A percentile compares a stretch with the other conserved stretches of the same genome.
Evolutionary conservation across 805 yeast species (phyloP).

Genomic region (Komagataella kurtzmanii): DNA sequence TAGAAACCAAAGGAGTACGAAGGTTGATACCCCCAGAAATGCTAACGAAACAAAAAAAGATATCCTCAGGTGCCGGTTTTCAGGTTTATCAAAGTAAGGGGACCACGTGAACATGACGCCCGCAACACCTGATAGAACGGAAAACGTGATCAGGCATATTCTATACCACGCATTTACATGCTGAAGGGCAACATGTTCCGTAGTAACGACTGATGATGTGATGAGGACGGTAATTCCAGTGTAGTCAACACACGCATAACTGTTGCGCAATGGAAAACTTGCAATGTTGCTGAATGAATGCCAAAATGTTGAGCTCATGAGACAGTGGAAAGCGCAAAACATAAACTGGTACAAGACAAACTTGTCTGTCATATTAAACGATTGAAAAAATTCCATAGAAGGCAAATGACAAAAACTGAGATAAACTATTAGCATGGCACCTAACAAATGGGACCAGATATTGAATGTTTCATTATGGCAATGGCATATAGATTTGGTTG

Average conservation of each 20-base stretch:
- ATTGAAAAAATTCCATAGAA: constrained; percentile 22
- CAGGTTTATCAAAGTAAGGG: constrained; percentile 83
- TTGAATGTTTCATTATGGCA: constrained; percentile 84
- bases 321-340: constrained; percentile 61
- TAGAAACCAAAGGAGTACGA: constrained; percentile 35
- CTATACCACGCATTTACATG: constrained; percentile 34
- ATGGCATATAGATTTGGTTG: constrained; percentile 44
- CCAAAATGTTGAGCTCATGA: constrained; percentile 74
- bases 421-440: constrained; percentile 45
- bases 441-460: constrained; percentile 85
- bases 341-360: constrained; percentile 51
- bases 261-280: constrained; percentile 42
- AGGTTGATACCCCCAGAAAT: constrained; percentile 57
- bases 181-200: constrained; percentile 70
- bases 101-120: constrained; percentile 85
- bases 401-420: constrained; percentile 56
- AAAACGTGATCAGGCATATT: constrained; percentile 39
- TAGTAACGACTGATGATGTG: constrained; percentile 77
- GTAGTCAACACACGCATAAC: constrained; percentile 88
- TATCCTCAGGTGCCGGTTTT: constrained; percentile 67
- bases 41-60: constrained; percentile 72
- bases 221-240: constrained; percentile 87
- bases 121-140: constrained; percentile 50
- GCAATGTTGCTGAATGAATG: constrained; percentile 83
- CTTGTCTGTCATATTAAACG: constrained; percentile 24